Evolutionary conservation across 441 rosid genomes (phyloP).

Genomic region (Pelargonium myrrhifolium): DNA sequence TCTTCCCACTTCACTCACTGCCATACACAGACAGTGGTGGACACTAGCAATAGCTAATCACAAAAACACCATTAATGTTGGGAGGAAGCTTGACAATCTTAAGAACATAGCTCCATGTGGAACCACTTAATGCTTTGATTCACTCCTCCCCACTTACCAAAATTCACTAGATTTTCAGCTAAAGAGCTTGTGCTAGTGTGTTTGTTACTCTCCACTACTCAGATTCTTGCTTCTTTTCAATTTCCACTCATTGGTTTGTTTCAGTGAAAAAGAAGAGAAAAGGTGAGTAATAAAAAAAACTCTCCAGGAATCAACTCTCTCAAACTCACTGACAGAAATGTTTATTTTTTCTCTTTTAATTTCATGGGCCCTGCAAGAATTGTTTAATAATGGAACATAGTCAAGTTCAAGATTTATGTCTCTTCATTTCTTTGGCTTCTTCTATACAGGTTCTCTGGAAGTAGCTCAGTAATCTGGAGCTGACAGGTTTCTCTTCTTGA

Average conservation of each 20-base stretch:
- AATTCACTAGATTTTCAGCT: conserved; percentile 6
- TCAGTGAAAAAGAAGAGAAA: background rate
- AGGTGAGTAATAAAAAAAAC: background rate
- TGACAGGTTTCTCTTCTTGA: no score
- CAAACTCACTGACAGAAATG: background rate
- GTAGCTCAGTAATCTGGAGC: background rate
- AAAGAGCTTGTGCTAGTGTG: background rate
- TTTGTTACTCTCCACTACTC: background rate
- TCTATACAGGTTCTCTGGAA: conserved; percentile 2
- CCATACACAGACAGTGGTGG: no score
- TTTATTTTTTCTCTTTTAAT: background rate
- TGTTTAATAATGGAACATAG: background rate
- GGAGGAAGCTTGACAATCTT: conserved; percentile 11
- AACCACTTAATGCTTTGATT: conserved; percentile 21
- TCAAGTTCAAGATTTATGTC: conserved; percentile 1
- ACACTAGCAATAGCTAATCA: no score
- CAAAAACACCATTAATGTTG: background rate
- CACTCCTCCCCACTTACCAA: conserved; percentile 16
- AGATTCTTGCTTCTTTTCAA: background rate
- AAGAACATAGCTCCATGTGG: conserved; percentile 21
- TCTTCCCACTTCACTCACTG: background rate
- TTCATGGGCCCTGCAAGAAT: conserved; percentile 3
- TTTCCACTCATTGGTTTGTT: background rate
- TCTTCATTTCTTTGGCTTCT: conserved; percentile 13
- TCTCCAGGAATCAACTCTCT: background rate